Evolutionary conservation across 2,329 filamentous ascomycete genomes (phyloP), one percentile per base, ranked within the genome.

Genomic region (Curvularia eragrostidis): DNA sequence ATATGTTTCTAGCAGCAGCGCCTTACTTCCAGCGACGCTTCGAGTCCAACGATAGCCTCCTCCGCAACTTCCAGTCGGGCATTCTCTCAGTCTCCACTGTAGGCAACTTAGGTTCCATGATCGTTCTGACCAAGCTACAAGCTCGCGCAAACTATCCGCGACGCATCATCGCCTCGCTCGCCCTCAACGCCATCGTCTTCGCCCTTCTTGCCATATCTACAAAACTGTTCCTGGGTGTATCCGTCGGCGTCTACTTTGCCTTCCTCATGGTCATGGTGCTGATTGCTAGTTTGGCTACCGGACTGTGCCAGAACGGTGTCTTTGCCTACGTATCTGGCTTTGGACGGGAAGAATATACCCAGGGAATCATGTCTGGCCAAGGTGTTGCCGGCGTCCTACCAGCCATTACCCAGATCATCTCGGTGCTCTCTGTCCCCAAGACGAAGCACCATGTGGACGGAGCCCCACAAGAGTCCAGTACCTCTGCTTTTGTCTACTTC

Each of bases 1-100:
- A 98, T 81, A 97, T 97, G 94, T 97, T 98, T 77, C 86, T 98
- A 67, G 94, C 95, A 44, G 93, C 94, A 8, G 91, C 92, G 1
- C 92, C 94, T 4, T 98, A 98, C 81, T 97, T 98, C 79, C 88
- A 93, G 71, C 83, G 82, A 48, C 91, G 94, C 66, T 96, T 98
- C 77, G 80, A 84, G 44, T 82, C 84, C 59, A 86, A 89, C 73
- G 79, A 86, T 52, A 90, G 87, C 83, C 88, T 96, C 55, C 83
- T 89, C 34, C 83, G 86, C 62, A 91, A 93, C 80, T 98, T 96
- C 80, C 94, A 97, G 75, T 90, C 94, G 10, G 88, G 91, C 57
- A 94, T 98, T 73, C 85, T 96, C 57, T 91, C 92, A 32, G 89
- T 96, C 26, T 95, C 91, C 50, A 96, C 92, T 2, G 76, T 93